Evolutionary conservation across 1,139 yeast genomes (phyloP), one percentile per base, ranked within the genome.

Genomic region (Citeromyces siamensis): DNA sequence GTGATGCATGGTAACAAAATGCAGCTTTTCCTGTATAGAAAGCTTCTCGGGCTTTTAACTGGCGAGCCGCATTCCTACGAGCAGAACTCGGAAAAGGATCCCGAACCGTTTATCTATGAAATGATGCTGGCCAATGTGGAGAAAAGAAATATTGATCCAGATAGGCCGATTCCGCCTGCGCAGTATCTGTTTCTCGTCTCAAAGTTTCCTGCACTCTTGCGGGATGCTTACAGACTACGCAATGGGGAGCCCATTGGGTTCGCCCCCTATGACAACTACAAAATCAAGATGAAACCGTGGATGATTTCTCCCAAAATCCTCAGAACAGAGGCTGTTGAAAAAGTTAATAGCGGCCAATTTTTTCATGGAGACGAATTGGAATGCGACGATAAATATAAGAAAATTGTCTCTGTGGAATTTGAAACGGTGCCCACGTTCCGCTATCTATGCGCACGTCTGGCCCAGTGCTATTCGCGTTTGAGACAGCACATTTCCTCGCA

Each of bases 11-110:
- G 68, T 2, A 69, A 83, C 0, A 66, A 66, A 44, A 42, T 62
- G 17, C 88, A 80, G 53, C 75, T 76, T 1, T 64, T 65, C 52
- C 66, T 73, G 46, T 80, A 80, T 50, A 57, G 66, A 28, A 49
- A 57, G 32, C 58, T 75, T 32, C 45, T 74, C 17, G 64, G 59
- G 13, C 40, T 50, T 3, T 41, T 73, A 32, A 51, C 66, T 6
- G 45, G 52, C 1, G 49, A 51, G 20, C 31, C 31, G 16, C 31
- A 26, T 9, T 12, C 16, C 16, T 26, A 26, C 31, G 31, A 26
- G 8, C 9, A 26, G 31, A 14, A 14, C 17, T 26, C 31, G 17
- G 16, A 26, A 12, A 4, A 26, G 5, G 31, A 6, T 6, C 17
- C 12, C 9, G 31, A 14, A 3, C 17, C 5, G 16, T 26, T 26